phyloP scores from a whole-genome alignment of 371 early-diverging fungal genomes.

The Lichtheimia ramosa region DNA sequence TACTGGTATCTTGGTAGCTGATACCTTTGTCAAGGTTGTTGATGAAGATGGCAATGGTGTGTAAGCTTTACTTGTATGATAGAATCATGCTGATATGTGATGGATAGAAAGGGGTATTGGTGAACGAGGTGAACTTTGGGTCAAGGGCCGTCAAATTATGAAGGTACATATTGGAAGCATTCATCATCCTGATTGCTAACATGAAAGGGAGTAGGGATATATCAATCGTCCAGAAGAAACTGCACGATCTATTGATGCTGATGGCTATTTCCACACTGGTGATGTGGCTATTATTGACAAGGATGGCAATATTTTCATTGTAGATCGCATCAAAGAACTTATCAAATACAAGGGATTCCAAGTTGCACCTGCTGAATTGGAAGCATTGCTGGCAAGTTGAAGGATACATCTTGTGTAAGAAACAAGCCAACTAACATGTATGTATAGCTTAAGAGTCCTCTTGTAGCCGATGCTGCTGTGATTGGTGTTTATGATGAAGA shows the following conservation, averaged over 20 bases:
- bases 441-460: constrained; percentile 56
- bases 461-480: constrained; percentile 70
- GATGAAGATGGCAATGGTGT: constrained; percentile 57
- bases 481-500: constrained; percentile 53
- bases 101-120: constrained; percentile 49
- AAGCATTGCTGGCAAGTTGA: constrained; percentile 40
- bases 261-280: constrained; percentile 79
- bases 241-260: constrained; percentile 51
- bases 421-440: neutral
- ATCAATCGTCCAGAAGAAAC: constrained; percentile 70
- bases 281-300: constrained; percentile 72
- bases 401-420: neutral
- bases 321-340: constrained; percentile 77
- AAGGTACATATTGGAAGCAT: constrained; percentile 36
- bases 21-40: constrained; percentile 65
- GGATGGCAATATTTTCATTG: constrained; percentile 60
- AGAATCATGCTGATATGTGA: constrained; percentile 19
- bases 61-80: neutral
- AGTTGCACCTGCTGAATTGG: constrained; percentile 13
- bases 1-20: constrained; percentile 68
- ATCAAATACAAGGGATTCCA: constrained; percentile 79
- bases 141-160: constrained; percentile 83
- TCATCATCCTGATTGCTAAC: neutral
- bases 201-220: constrained; percentile 46
- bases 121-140: constrained; percentile 71